Base-by-base conservation (phyloP, 1,284 basidiomycete species). In the Xerocomus amazonicus region DNA sequence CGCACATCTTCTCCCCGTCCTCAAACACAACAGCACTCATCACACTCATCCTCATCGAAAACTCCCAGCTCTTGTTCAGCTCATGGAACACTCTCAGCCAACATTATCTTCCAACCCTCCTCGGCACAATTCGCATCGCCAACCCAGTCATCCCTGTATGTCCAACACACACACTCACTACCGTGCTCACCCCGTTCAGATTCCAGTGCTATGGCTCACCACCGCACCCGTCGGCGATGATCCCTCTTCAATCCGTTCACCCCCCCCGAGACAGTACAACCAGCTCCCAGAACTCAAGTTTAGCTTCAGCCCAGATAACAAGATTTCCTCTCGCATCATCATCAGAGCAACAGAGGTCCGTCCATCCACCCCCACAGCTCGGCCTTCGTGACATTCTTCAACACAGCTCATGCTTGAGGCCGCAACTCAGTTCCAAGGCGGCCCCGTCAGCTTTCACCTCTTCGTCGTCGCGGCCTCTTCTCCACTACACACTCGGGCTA, bases 31-130 rank as follows among this genome's bases (percentile, higher is more conserved):
- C 75, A 53, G 70, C 73, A 5, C 67, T 77, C 43, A 72, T 74
- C 32, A 72, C 73, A 42, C 71, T 84, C 43, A 65, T 86, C 54
- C 72, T 86, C 53, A 73, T 86, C 59, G 83, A 86, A 67, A 82
- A 84, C 57, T 84, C 82, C 0, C 65, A 66, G 29, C 61, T 65
- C 5, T 78, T 84, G 71, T 59, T 69, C 26, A 39, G 59, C 16
- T 69, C 74, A 36, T 85, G 84, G 83, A 60, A 72, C 57, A 74
- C 80, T 64, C 72, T 85, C 34, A 70, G 75, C 56, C 73, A 77
- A 65, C 73, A 69, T 29, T 80, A 79, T 61, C 69, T 86, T 28
- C 72, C 70, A 13, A 69, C 66, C n/a, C 65, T 84, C 43, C 70
- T 80, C 45, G 70, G 72, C 39, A 68, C 66, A 37, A 73, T 70